A percentile compares a stretch with the other conserved stretches of the same genome.
These are phyloP conservation scores for Forsythia viridissima DNA, from an alignment of 257 asterid genomes.

Conservation along the genomic window DNA sequence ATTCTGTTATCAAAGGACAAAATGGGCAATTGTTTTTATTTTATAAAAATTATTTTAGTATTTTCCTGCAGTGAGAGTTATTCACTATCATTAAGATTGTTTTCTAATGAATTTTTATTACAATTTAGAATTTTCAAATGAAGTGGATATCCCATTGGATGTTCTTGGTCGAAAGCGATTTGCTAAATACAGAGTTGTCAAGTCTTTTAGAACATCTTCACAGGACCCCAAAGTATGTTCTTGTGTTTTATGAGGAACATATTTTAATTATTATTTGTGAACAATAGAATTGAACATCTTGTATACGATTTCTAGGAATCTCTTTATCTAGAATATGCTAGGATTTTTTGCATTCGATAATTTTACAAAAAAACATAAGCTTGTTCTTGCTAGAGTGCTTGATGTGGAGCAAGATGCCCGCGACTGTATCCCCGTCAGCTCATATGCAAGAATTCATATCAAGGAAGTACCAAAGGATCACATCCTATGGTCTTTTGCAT, in stretches of 20 bases:
- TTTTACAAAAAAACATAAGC: constrained; percentile 76
- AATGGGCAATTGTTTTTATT: no score
- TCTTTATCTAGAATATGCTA: constrained; percentile 82
- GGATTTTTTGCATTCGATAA: constrained; percentile 85
- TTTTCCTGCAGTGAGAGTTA: neutral
- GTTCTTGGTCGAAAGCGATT: constrained; percentile 86
- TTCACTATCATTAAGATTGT: neutral
- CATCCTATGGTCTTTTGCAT: constrained; percentile 76
- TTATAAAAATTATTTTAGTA: neutral
- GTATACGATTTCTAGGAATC: constrained; percentile 67
- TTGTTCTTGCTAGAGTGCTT: constrained; percentile 69
- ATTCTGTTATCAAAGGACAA: neutral
- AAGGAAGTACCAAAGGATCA: constrained; percentile 51
- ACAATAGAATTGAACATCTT: constrained; percentile 20
- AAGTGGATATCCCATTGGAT: constrained; percentile 91
- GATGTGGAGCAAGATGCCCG: constrained; percentile 61
- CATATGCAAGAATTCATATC: constrained; percentile 69
- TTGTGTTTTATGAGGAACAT: constrained; percentile 19
- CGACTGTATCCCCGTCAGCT: constrained; percentile 59
- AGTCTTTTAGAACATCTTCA: constrained; percentile 88
- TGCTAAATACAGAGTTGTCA: constrained; percentile 89
- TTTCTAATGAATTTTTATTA: constrained; percentile 18
- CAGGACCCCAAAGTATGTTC: constrained; percentile 92
- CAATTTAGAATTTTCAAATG: constrained; percentile 84
- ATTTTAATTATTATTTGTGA: constrained; percentile 11